These are phyloP conservation scores for Diutina mesorugosa DNA, from an alignment of 1,139 yeast species.

Conservation along the genomic window DNA sequence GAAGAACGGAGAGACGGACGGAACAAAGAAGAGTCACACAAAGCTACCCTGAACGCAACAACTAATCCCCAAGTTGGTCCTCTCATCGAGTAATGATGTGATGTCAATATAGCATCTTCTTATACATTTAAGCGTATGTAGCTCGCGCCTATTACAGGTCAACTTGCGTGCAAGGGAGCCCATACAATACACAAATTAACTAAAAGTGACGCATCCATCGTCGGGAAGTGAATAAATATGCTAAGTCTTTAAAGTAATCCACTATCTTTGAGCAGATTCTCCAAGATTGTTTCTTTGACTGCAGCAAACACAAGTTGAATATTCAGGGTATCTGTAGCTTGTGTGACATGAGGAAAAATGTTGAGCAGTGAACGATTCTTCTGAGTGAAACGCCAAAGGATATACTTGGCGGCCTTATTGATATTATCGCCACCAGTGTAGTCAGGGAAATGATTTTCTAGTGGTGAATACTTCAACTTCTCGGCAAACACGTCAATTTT, in stretches of 20 bases:
- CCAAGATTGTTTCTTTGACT: constrained; percentile 78
- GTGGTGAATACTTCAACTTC: constrained; percentile 69
- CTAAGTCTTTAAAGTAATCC: constrained; percentile 44
- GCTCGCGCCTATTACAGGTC: neutral
- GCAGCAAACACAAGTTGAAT: constrained; percentile 85
- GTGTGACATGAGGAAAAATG: constrained; percentile 84
- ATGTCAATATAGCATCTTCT: neutral
- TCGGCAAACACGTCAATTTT: constrained; percentile 86
- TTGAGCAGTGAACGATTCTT: constrained; percentile 73
- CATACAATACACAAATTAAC: neutral
- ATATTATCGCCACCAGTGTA: constrained; percentile 83
- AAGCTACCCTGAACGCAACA: neutral
- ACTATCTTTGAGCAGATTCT: constrained; percentile 72
- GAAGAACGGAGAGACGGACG: neutral
- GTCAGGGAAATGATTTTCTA: constrained; percentile 78
- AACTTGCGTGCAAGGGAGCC: neutral
- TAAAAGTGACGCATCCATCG: constrained; percentile 1
- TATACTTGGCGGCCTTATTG: constrained; percentile 88
- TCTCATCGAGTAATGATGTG: neutral
- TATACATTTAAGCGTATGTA: neutral
- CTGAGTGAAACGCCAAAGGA: constrained; percentile 82
- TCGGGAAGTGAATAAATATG: constrained; percentile 3
- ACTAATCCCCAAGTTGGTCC: neutral
- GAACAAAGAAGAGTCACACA: neutral
- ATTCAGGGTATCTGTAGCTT: constrained; percentile 88